Evolutionary conservation across 2,329 filamentous ascomycete species (phyloP).

Genomic region (Fusarium austroafricanum): DNA sequence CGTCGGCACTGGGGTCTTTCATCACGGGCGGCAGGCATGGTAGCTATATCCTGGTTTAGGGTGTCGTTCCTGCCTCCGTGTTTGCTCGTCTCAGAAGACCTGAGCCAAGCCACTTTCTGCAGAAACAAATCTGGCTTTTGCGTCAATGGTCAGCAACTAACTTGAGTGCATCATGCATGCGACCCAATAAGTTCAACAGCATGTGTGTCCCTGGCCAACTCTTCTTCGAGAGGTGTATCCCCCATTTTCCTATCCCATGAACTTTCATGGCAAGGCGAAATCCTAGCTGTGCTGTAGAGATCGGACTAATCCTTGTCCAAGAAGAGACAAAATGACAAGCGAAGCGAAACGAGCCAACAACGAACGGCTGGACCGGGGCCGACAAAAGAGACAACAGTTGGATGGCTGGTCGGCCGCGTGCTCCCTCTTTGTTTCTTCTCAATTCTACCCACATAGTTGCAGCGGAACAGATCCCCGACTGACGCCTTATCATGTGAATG

Average conservation of each 20-base stretch:
- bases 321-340: conserved; percentile 2
- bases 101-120: conserved; percentile 28
- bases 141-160: conserved; percentile 10
- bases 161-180: conserved; percentile 4
- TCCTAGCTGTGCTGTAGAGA: conserved; percentile 7
- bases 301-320: conserved; percentile 7
- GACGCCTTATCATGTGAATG: conserved; percentile 45
- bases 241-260: neutral
- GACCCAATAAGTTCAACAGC: conserved; percentile 11
- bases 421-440: neutral
- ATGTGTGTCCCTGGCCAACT: neutral
- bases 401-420: conserved; percentile 1
- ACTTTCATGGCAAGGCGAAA: neutral
- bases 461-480: conserved; percentile 38
- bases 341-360: conserved; percentile 14
- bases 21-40: neutral
- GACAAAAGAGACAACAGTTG: conserved; percentile 5
- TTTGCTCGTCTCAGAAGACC: conserved; percentile 17
- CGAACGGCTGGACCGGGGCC: neutral
- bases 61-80: conserved; percentile 13
- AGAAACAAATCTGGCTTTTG: conserved; percentile 9
- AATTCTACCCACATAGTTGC: conserved; percentile 21
- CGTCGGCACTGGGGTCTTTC: neutral
- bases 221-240: neutral
- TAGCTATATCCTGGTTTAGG: neutral